Percentiles rank a stretch among this genome's conserved stretches.
These are phyloP conservation scores for Inga oerstediana DNA, from an alignment of 306 rosid species.

Conservation along the genomic window DNA sequence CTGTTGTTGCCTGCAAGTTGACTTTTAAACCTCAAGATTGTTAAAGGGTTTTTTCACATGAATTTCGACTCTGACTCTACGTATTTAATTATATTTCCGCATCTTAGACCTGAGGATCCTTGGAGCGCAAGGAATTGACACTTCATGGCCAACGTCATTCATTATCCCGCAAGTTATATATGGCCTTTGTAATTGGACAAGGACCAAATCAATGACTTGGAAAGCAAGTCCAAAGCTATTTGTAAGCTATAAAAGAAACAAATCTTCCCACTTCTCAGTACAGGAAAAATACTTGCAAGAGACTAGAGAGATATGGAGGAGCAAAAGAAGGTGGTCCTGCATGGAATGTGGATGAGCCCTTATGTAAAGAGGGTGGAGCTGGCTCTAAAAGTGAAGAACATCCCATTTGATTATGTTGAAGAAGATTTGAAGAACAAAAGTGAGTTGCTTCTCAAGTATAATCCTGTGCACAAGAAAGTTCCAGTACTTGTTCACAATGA, in stretches of 20 bases:
- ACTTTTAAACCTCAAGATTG: not conserved
- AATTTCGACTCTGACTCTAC: not conserved
- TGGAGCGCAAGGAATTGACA: not conserved
- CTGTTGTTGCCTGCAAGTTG: not conserved
- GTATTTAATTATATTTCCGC: not conserved
- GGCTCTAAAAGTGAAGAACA: conserved; percentile 40
- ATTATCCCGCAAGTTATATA: too few relatives aligned
- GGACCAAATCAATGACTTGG: too few relatives aligned
- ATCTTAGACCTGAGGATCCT: not conserved
- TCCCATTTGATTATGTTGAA: conserved; percentile 44
- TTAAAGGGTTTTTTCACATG: not conserved
- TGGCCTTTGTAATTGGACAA: too few relatives aligned
- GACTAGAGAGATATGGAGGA: too few relatives aligned
- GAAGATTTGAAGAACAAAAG: conserved; percentile 42
- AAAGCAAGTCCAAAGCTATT: too few relatives aligned
- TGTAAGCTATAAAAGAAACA: too few relatives aligned
- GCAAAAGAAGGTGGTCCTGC: not conserved
- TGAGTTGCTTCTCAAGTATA: conserved; percentile 40
- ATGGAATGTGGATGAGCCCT: conserved; percentile 41
- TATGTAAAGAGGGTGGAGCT: conserved; percentile 39
- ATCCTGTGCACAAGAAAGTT: conserved; percentile 44
- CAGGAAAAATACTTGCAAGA: too few relatives aligned
- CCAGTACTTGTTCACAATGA: conserved; percentile 45
- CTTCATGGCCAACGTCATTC: too few relatives aligned
- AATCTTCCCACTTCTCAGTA: too few relatives aligned